Evolutionary conservation across 164 flowering plant genomes (phyloP).

Genomic region (Dillenia turbinata): DNA sequence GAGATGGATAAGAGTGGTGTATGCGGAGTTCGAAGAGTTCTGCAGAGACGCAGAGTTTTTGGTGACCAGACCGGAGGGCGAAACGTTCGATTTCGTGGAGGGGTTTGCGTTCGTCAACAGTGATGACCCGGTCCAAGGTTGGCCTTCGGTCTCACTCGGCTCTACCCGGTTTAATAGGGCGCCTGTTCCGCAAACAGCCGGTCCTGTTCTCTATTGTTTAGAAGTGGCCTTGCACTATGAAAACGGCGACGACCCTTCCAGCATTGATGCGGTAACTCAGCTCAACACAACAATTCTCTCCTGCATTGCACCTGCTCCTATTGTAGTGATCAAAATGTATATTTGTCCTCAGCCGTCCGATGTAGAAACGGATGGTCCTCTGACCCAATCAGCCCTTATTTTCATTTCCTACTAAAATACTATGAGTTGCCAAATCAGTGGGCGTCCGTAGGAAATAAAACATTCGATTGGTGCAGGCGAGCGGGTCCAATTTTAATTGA

Average conservation of each 20-base stretch:
- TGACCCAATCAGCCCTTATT: no score
- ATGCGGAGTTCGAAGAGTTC: slow-evolving; percentile 60
- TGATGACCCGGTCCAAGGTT: slow-evolving; percentile 68
- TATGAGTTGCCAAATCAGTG: no score
- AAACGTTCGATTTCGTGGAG: slow-evolving; percentile 80
- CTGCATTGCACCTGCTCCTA: no score
- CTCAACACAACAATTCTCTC: no score
- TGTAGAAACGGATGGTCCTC: no score
- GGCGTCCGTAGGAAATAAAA: no score
- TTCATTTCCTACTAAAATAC: no score
- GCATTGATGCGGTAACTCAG: slow-evolving; percentile 40
- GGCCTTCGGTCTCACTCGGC: slow-evolving; percentile 56
- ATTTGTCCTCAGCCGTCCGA: no score
- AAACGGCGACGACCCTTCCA: slow-evolving; percentile 18
- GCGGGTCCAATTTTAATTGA: no score
- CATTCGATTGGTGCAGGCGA: no score
- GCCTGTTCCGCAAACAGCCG: slow-evolving; percentile 41
- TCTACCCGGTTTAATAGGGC: slow-evolving; percentile 40
- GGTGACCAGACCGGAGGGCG: slow-evolving; percentile 33
- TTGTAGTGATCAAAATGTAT: no score
- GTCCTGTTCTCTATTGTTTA: slow-evolving; percentile 75
- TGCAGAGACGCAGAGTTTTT: slow-evolving; percentile 70
- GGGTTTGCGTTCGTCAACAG: slow-evolving; percentile 78
- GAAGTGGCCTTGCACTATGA: slow-evolving; percentile 65
- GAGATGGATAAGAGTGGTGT: slow-evolving; percentile 83